Evolutionary conservation across 768 basidiomycete species (phyloP), one percentile per base, ranked within the genome.

Genomic region (Holtermanniella nyarrowii): DNA sequence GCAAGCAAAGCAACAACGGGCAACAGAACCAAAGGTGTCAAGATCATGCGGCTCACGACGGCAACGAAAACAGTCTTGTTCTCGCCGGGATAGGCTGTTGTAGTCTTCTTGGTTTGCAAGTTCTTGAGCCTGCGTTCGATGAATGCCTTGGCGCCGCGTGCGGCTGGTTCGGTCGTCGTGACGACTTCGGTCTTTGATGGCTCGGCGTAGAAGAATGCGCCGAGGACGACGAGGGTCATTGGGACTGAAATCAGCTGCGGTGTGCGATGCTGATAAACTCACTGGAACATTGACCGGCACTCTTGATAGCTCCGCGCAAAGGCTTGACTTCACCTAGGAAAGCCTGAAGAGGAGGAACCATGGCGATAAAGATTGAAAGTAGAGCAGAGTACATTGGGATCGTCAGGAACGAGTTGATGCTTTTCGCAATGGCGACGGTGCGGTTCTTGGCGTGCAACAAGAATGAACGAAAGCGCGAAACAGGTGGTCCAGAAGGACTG

Each of bases 151-250:
- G 3, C 47, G 25, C 20, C 11, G 20, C 21, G 40, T 4, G 20
- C 7, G 31, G 26, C n/a, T 1, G 46, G 14, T 21, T 53, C 10
- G 16, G 10, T 37, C 10, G 31, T 37, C 31, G 31, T 16, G 16
- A 37, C 16, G 20, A 22, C 13, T 53, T 26, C 14, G 7, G 14
- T 7, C 52, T 42, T 37, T 42, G 46, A 46, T 18, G 62, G 54
- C 39, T 73, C 69, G n/a, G 63, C 46, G 53, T 72, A 84, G 73
- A 93, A 93, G 75, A 91, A 96, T 13, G 86, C 89, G 11, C 91
- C 91, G 41, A 96, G 82, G 4, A 95, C 88, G 50, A 96, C 77
- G 22, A 95, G 75, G 1, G 91, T 96, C 23, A 96, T 65, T 0
- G 91, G 93, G 54, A 96, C 83, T 10, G 84, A 82, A 1, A 23